These are phyloP conservation scores for Colletotrichum caudatum DNA, from an alignment of 2,329 filamentous ascomycete species.

Conservation along the genomic window DNA sequence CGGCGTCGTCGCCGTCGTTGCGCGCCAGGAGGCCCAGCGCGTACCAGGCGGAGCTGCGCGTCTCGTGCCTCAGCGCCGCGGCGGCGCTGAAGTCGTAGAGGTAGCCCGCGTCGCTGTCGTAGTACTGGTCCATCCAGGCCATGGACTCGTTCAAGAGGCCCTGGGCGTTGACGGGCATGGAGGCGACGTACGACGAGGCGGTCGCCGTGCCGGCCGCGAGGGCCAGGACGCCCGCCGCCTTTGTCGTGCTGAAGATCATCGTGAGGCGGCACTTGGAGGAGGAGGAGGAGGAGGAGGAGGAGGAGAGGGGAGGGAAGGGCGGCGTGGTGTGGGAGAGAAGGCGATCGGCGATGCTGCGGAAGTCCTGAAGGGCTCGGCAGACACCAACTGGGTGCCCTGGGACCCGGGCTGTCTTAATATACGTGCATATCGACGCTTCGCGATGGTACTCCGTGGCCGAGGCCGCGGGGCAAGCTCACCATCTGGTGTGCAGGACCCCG, in stretches of 20 bases:
- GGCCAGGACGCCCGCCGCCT: conserved; percentile 30
- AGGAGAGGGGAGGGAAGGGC: background rate
- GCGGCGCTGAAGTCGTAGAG: conserved; percentile 61
- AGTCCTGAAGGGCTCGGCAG: background rate
- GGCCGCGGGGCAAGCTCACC: conserved; percentile 2
- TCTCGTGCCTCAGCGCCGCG: conserved; percentile 66
- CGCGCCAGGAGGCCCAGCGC: conserved; percentile 68
- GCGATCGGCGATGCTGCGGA: background rate
- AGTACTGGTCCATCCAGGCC: conserved; percentile 66
- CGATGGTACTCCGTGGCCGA: conserved; percentile 13
- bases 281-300: too few relatives aligned
- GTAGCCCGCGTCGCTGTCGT: conserved; percentile 65
- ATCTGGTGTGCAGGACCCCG: background rate
- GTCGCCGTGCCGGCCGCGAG: conserved; percentile 25
- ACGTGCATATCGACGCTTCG: background rate
- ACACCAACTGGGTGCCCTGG: background rate
- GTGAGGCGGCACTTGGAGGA: background rate
- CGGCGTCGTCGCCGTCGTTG: conserved; percentile 61
- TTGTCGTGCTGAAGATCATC: conserved; percentile 30
- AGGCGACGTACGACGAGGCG: conserved; percentile 39
- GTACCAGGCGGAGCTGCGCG: conserved; percentile 69
- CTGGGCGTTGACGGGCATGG: conserved; percentile 49
- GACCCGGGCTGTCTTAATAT: conserved; percentile 19
- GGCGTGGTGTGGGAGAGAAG: background rate
- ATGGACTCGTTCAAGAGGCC: conserved; percentile 63